Percentiles rank a stretch among this genome's conserved stretches.
Evolutionary conservation across 2,329 filamentous ascomycete genomes (phyloP).

Genomic region (Cercospora berteroae): DNA sequence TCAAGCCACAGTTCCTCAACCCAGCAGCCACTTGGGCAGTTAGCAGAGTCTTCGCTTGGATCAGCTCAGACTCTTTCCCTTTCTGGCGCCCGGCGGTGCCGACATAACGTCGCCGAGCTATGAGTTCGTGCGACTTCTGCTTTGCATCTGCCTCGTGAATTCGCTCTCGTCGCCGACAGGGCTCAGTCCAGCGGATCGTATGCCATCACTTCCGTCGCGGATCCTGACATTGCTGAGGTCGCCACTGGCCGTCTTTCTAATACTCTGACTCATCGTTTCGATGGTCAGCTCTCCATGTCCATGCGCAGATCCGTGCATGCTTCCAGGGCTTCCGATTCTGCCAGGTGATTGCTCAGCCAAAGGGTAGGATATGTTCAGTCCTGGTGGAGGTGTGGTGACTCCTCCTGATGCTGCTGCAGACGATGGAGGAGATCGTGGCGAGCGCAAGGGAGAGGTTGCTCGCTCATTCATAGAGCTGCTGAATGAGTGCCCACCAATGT

Average conservation of each 20-base stretch:
- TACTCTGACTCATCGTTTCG: constrained; percentile 89
- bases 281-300: constrained; percentile 70
- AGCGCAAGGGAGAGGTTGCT: constrained; percentile 77
- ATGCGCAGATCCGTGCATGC: constrained; percentile 39
- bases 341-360: constrained; percentile 23
- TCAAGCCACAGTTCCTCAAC: background rate
- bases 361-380: constrained; percentile 39
- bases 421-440: constrained; percentile 52
- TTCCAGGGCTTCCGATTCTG: constrained; percentile 20
- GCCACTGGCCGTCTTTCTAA: constrained; percentile 79
- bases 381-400: constrained; percentile 47
- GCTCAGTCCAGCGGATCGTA: constrained; percentile 35
- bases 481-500: constrained; percentile 40
- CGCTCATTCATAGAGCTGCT: constrained; percentile 51
- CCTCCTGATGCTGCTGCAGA: constrained; percentile 25
- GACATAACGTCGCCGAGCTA: constrained; percentile 8
- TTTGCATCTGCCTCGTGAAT: constrained; percentile 15
- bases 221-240: constrained; percentile 56
- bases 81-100: background rate
- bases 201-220: constrained; percentile 17
- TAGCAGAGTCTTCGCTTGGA: background rate
- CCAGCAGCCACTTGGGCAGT: background rate
- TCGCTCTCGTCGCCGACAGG: constrained; percentile 29
- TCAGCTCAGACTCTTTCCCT: background rate
- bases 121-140: constrained; percentile 32